Evolutionary conservation across 1,284 basidiomycete species (phyloP).

Genomic region (Leucoagaricus sp.): DNA sequence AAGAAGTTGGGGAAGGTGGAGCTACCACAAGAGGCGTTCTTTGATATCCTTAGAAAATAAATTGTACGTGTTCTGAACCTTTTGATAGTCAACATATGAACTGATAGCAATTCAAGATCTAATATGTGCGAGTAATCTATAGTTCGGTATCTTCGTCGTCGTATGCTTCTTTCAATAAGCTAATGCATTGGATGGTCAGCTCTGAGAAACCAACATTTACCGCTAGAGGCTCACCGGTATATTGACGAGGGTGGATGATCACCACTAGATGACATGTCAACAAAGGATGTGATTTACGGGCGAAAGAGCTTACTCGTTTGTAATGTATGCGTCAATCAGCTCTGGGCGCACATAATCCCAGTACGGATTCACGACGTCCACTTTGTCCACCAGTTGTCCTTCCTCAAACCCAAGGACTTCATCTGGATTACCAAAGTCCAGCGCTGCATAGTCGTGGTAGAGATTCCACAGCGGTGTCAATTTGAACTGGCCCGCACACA

Average conservation of each 20-base stretch:
- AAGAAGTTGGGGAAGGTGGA: slow-evolving; percentile 87
- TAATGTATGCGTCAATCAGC: slow-evolving; percentile 92
- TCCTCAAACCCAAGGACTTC: slow-evolving; percentile 83
- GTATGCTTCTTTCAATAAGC: slow-evolving; percentile 88
- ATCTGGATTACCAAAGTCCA: slow-evolving; percentile 88
- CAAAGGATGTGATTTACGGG: slow-evolving; percentile 6
- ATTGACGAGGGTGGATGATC: slow-evolving; percentile 93
- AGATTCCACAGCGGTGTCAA: slow-evolving; percentile 93
- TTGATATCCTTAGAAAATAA: slow-evolving; percentile 67
- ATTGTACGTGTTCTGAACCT: background rate
- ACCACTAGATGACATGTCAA: slow-evolving; percentile 54
- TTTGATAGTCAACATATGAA: background rate
- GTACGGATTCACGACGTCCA: slow-evolving; percentile 89
- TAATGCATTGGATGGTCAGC: slow-evolving; percentile 25
- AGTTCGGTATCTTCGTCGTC: slow-evolving; percentile 86
- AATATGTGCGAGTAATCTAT: slow-evolving; percentile 23
- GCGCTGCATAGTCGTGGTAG: slow-evolving; percentile 84
- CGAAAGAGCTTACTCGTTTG: slow-evolving; percentile 80
- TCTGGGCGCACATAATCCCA: slow-evolving; percentile 96
- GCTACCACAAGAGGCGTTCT: slow-evolving; percentile 91
- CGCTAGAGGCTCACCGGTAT: slow-evolving; percentile 57
- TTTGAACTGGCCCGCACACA: slow-evolving; percentile 95
- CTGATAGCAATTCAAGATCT: slow-evolving; percentile 8
- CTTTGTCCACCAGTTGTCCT: slow-evolving; percentile 75
- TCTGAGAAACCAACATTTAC: slow-evolving; percentile 14